phyloP scores from a whole-genome alignment of 441 rosid genomes.

The Adansonia madagascariensis region DNA sequence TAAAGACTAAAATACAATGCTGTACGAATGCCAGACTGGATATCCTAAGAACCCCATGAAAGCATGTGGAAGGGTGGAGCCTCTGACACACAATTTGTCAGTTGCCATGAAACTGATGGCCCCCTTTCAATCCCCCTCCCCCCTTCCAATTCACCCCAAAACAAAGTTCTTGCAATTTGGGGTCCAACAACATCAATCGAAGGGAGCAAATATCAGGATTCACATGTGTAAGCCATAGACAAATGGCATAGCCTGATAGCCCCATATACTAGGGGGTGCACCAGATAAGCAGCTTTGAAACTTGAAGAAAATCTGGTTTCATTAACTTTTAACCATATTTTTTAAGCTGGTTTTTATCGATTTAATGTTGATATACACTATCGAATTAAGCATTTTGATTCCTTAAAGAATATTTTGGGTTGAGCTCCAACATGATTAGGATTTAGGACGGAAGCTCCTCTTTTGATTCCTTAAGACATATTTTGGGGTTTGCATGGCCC shows the following conservation, averaged over 20 bases:
- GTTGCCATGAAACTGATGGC: conserved; percentile 36
- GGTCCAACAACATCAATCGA: conserved; percentile 46
- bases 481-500: conserved; percentile 20
- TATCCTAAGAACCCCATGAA: conserved; percentile 41
- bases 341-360: too few species aligned
- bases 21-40: conserved; percentile 51
- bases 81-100: conserved; percentile 41
- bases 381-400: conserved; percentile 14
- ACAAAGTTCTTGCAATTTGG: conserved; percentile 32
- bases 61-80: conserved; percentile 51
- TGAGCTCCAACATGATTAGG: too few species aligned
- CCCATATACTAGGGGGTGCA: too few species aligned
- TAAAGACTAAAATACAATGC: conserved; percentile 30
- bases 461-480: conserved; percentile 15
- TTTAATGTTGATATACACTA: too few species aligned
- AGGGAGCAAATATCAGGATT: conserved; percentile 39
- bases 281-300: too few species aligned
- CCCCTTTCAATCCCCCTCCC: neutral
- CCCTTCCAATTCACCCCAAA: conserved; percentile 32
- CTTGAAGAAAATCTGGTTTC: too few species aligned
- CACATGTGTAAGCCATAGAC: conserved; percentile 32
- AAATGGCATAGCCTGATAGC: too few species aligned
- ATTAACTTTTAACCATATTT: too few species aligned
- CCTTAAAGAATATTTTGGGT: too few species aligned
- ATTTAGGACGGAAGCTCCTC: neutral